These are phyloP conservation scores for Populus tomentosa DNA, from an alignment of 441 rosid genomes.

Conservation along the genomic window DNA sequence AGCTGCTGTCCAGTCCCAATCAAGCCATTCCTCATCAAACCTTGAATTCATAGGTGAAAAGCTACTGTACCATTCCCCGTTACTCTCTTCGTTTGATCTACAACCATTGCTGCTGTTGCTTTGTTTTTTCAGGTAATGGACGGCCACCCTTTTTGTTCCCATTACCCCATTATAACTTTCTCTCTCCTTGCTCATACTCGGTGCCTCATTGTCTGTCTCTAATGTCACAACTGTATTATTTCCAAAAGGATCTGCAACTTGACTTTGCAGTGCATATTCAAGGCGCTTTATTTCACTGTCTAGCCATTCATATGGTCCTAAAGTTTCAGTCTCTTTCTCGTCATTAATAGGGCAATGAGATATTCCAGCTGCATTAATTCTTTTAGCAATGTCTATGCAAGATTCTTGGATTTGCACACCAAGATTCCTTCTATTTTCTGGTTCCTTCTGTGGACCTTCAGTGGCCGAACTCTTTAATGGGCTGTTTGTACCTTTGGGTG, in stretches of 20 bases:
- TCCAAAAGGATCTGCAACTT: constrained; percentile 19
- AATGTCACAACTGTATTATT: background rate
- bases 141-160: constrained; percentile 16
- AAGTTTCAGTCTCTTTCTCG: constrained; percentile 24
- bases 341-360: background rate
- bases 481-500: background rate
- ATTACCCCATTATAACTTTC: constrained; percentile 10
- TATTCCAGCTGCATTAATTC: background rate
- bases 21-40: constrained; percentile 36
- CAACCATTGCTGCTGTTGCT: constrained; percentile 14
- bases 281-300: constrained; percentile 68
- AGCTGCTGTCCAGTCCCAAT: constrained; percentile 29
- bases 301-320: constrained; percentile 71
- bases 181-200: background rate
- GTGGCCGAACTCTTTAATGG: background rate
- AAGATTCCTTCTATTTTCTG: background rate
- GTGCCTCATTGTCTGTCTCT: background rate
- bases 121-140: constrained; percentile 20
- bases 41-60: constrained; percentile 17
- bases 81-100: constrained; percentile 32
- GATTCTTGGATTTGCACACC: background rate
- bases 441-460: background rate
- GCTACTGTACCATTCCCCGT: constrained; percentile 16
- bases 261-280: constrained; percentile 26
- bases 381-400: constrained; percentile 13